These are phyloP conservation scores for Phallus indusiatus DNA, from an alignment of 768 basidiomycete genomes.

Conservation along the genomic window DNA sequence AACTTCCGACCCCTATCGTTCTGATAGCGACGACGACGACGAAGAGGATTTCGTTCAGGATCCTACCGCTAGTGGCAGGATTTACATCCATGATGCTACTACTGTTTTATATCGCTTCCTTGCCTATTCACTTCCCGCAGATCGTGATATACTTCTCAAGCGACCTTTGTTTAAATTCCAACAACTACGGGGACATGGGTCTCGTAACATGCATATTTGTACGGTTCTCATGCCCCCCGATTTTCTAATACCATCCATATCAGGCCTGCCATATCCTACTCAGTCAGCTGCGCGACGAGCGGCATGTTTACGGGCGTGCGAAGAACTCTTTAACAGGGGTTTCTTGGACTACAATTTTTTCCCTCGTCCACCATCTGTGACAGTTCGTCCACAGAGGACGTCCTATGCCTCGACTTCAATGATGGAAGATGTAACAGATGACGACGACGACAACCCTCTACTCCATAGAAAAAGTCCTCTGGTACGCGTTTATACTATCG, in stretches of 20 bases:
- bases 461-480: conserved; percentile 16
- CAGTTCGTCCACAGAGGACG: conserved; percentile 8
- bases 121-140: conserved; percentile 11
- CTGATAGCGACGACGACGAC: conserved; percentile 36
- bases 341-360: conserved; percentile 36
- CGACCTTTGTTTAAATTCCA: conserved; percentile 32
- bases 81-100: conserved; percentile 51
- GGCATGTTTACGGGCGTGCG: conserved; percentile 51
- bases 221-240: conserved; percentile 38
- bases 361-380: conserved; percentile 33
- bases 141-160: conserved; percentile 12
- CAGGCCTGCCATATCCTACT: conserved; percentile 36
- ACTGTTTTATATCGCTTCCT: conserved; percentile 46
- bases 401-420: conserved; percentile 9
- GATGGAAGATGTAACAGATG: conserved; percentile 13
- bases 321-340: conserved; percentile 38
- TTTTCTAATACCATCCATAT: conserved; percentile 30
- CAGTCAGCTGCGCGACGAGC: conserved; percentile 46
- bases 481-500: conserved; percentile 48
- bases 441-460: conserved; percentile 11
- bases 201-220: conserved; percentile 31
- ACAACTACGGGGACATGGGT: conserved; percentile 22
- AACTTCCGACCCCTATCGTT: conserved; percentile 32
- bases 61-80: conserved; percentile 49
- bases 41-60: conserved; percentile 39